Conservation (phyloP, 1,284 basidiomycete species). For the Pseudozyma tsukubaensis region DNA sequence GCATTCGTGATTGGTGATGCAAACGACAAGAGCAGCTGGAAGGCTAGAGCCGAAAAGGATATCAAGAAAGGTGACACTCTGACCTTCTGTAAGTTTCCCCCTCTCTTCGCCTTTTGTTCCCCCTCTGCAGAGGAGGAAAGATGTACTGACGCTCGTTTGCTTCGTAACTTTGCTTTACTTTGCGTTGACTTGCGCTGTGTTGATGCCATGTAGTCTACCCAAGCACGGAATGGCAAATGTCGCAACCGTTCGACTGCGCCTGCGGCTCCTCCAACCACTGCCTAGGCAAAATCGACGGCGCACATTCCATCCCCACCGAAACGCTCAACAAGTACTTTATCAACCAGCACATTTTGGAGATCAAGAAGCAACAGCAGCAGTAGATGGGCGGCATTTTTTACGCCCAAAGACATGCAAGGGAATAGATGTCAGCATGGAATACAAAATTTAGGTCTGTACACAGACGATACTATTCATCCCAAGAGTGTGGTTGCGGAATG, state of each 20-base stretch:
- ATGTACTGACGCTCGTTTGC: background rate
- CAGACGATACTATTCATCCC: background rate
- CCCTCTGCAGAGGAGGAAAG: background rate
- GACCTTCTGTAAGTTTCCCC: conserved; percentile 59
- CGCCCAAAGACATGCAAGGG: background rate
- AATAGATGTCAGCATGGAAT: background rate
- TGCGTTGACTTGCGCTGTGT: background rate
- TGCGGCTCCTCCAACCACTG: conserved; percentile 46
- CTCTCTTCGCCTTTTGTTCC: background rate
- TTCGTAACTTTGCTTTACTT: background rate
- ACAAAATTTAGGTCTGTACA: background rate
- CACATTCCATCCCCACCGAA: conserved; percentile 36
- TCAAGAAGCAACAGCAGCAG: conserved; percentile 51
- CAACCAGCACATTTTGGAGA: conserved; percentile 57
- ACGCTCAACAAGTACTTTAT: conserved; percentile 52
- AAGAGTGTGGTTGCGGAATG: too few species aligned
- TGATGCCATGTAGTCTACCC: conserved; percentile 56
- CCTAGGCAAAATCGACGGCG: conserved; percentile 57
- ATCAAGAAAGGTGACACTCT: conserved; percentile 59
- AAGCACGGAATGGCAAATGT: conserved; percentile 65
- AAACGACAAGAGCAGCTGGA: conserved; percentile 40
- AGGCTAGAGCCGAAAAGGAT: conserved; percentile 48
- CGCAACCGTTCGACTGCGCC: conserved; percentile 62
- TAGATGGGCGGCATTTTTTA: background rate
- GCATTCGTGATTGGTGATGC: conserved; percentile 44